Conservation (phyloP, 2,329 filamentous ascomycete genomes). For the Diplodia corticola region DNA sequence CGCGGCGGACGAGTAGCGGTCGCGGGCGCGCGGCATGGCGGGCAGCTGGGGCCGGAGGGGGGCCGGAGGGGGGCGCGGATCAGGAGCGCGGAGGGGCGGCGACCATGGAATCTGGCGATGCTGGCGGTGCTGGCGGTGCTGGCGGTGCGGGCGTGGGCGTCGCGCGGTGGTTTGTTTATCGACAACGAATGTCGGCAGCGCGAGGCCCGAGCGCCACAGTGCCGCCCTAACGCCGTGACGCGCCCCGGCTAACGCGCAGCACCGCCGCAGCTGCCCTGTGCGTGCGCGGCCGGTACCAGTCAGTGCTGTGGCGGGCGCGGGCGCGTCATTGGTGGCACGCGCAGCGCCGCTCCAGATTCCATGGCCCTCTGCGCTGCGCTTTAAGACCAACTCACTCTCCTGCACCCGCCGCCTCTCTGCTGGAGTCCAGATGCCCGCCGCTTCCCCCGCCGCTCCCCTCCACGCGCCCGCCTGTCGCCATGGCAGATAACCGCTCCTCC, state of each 20-base stretch:
- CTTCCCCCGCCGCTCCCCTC: not conserved
- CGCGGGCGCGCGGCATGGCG: conserved; percentile 58
- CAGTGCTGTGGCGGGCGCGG: not conserved
- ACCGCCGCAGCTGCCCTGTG: not conserved
- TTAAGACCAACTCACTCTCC: not conserved
- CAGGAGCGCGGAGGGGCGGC: not conserved
- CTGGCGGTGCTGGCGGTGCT: too few relatives aligned
- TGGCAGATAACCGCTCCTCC: conserved; percentile 13
- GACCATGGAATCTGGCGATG: not conserved
- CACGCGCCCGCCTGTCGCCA: not conserved
- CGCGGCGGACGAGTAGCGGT: conserved; percentile 43
- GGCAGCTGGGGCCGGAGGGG: conserved; percentile 28
- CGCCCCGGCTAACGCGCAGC: not conserved
- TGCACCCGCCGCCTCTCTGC: not conserved
- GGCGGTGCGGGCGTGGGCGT: not conserved
- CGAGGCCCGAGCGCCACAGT: not conserved
- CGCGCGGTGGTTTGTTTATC: not conserved
- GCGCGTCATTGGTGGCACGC: conserved; percentile 9
- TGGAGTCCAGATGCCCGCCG: not conserved
- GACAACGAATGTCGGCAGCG: not conserved
- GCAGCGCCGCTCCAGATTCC: not conserved
- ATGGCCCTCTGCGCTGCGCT: not conserved
- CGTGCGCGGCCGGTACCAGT: not conserved
- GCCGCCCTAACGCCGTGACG: not conserved
- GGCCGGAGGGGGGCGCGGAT: not conserved